These are phyloP conservation scores for Triticum monococcum DNA, from an alignment of 176 grass and related monocot species.

Conservation along the genomic window DNA sequence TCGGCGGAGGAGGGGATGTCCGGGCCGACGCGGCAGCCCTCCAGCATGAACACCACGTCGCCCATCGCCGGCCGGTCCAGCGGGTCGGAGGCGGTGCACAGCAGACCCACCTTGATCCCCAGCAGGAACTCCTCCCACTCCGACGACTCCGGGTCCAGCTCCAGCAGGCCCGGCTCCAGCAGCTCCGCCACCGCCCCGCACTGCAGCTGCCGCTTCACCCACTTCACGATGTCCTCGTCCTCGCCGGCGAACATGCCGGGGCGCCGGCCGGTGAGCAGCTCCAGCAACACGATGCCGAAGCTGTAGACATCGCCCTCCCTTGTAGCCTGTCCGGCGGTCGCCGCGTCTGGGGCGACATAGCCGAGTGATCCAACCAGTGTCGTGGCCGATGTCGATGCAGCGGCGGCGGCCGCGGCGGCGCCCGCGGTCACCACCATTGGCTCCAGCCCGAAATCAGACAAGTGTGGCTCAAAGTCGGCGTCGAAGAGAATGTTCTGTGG, in stretches of 20 bases:
- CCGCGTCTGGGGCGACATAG: constrained; percentile 86
- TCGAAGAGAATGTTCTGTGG: constrained; percentile 96
- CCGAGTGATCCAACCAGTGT: constrained; percentile 81
- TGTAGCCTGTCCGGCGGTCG: constrained; percentile 71
- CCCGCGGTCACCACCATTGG: constrained; percentile 89
- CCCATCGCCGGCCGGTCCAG: constrained; percentile 88
- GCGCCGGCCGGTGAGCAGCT: constrained; percentile 84
- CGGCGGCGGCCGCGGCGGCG: constrained; percentile 54
- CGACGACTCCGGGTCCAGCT: constrained; percentile 90
- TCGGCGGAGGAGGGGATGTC: constrained; percentile 95
- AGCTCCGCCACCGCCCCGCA: constrained; percentile 82
- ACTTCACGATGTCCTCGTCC: constrained; percentile 98
- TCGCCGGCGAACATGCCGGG: constrained; percentile 95
- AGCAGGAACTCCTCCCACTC: constrained; percentile 99
- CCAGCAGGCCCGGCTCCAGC: constrained; percentile 85
- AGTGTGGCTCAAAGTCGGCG: constrained; percentile 93
- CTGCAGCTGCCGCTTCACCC: constrained; percentile 97
- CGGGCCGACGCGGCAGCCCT: constrained; percentile 92
- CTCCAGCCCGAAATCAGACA: constrained; percentile 94
- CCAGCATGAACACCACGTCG: constrained; percentile 99
- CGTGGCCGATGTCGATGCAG: constrained; percentile 54
- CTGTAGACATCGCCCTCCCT: constrained; percentile 95
- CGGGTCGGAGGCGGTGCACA: constrained; percentile 85
- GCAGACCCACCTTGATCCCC: constrained; percentile 90
- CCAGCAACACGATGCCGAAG: constrained; percentile 92